Base-by-base conservation (phyloP, 495 filamentous ascomycete genomes). In the Articulospora tetracladia region DNA sequence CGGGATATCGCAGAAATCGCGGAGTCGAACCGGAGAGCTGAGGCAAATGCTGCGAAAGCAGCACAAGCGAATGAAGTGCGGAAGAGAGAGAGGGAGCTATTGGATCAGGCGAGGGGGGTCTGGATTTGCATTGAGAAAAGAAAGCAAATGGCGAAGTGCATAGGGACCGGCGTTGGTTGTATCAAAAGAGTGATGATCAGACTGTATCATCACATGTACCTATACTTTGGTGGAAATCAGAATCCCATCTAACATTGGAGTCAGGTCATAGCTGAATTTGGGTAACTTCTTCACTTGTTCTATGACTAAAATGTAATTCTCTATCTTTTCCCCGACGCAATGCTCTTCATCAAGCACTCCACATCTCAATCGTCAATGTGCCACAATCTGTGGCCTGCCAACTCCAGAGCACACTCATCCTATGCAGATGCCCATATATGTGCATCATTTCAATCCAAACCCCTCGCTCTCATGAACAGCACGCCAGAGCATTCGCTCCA, bases 401-500 rank as follows among this genome's bases (percentile, higher is more conserved):
- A 44, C 7, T 44, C 17, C 3, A 12, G 17, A n/a, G 15, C n/a
- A 7, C n/a, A 12, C 39, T 44, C 3, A 32, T 8, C 4, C 39
- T n/a, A 44, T 44, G n/a, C n/a, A 44, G 11, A 8, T 3, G 39
- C 39, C 39, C 39, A 25, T 50, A 50, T 26, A 27, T 15, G 3
- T 61, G 27, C 24, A 22, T 57, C 50, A 97, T 73, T 93, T 97
- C 74, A 97, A 76, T 39, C 93, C 93, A 81, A 97, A 97, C 47
- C 93, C 93, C 70, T 96, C 92, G 66, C 93, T 95, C 71, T 93
- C 93, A 62, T 82, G 75, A 41, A 97, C 92, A 13, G 93, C 93
- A 66, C 83, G 81, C 91, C 92, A 97, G 24, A 97, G 77, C 79
- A 85, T 84, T 57, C 64, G 73, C 73, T 88, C 88, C 52, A 97